These are phyloP conservation scores for Trichoderma simmonsii DNA, from an alignment of 2,329 filamentous ascomycete species.

Conservation along the genomic window DNA sequence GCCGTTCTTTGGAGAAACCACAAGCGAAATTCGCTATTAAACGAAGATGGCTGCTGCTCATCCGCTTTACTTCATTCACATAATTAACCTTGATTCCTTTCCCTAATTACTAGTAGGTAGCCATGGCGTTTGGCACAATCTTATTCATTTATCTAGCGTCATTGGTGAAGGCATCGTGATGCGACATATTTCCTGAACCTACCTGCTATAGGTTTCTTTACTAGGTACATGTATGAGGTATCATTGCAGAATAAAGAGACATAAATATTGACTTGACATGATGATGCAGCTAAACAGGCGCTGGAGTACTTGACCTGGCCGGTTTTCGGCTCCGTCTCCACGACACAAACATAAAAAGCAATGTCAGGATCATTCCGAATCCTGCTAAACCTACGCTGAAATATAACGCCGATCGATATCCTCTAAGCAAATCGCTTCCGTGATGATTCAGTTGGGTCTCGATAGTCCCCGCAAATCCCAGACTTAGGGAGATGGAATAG, in stretches of 20 bases:
- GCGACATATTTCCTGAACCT: background rate
- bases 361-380: slow-evolving; percentile 2
- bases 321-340: slow-evolving; percentile 2
- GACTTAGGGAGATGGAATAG: slow-evolving; percentile 59
- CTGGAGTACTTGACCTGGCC: background rate
- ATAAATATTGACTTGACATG: background rate
- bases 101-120: background rate
- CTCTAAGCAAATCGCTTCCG: slow-evolving; percentile 23
- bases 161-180: background rate
- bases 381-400: slow-evolving; percentile 4
- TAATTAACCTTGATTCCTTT: background rate
- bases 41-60: background rate
- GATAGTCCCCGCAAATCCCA: slow-evolving; percentile 61
- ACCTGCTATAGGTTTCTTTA: background rate
- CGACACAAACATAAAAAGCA: slow-evolving; percentile 11
- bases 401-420: slow-evolving; percentile 35
- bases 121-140: background rate
- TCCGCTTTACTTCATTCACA: background rate
- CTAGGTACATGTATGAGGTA: background rate
- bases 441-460: slow-evolving; percentile 27
- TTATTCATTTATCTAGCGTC: background rate
- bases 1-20: background rate
- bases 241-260: background rate
- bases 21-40: background rate
- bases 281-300: background rate